These are phyloP conservation scores for Zizania palustris DNA, from an alignment of 202 grass and related monocot species.

Conservation along the genomic window DNA sequence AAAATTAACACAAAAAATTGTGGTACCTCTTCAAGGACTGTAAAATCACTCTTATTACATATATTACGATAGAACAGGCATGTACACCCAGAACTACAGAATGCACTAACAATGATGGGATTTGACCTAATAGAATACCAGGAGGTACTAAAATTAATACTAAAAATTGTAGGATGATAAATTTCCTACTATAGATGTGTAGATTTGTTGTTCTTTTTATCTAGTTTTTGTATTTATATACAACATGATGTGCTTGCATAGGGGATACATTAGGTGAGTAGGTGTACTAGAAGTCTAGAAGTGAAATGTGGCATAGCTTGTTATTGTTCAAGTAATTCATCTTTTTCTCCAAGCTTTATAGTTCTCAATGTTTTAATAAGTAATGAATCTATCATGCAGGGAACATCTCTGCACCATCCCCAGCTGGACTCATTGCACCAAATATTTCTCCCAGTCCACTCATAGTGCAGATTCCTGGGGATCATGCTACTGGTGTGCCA, in stretches of 20 bases:
- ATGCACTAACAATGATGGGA: no score
- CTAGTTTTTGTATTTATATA: background rate
- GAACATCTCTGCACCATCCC: slow-evolving; percentile 54
- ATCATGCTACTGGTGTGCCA: slow-evolving; percentile 48
- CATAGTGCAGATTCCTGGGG: slow-evolving; percentile 52
- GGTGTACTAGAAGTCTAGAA: background rate
- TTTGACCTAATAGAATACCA: no score
- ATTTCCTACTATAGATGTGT: slow-evolving; percentile 6
- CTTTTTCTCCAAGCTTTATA: slow-evolving; percentile 28
- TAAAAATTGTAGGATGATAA: slow-evolving; percentile 2
- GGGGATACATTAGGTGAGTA: background rate
- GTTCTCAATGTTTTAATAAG: slow-evolving; percentile 26
- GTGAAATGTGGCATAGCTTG: slow-evolving; percentile 2
- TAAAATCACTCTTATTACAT: no score
- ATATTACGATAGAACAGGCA: no score
- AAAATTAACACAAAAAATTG: no score
- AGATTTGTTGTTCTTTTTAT: background rate
- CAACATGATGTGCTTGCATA: slow-evolving; percentile 21
- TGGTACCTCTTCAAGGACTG: no score
- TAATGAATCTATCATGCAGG: slow-evolving; percentile 58
- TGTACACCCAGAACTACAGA: no score
- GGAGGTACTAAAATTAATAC: no score
- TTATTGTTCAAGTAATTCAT: background rate
- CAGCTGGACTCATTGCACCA: slow-evolving; percentile 45
- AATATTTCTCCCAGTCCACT: slow-evolving; percentile 68